Evolutionary conservation across 176 grass and related monocot genomes (phyloP).

Genomic region (Zoysia japonica): DNA sequence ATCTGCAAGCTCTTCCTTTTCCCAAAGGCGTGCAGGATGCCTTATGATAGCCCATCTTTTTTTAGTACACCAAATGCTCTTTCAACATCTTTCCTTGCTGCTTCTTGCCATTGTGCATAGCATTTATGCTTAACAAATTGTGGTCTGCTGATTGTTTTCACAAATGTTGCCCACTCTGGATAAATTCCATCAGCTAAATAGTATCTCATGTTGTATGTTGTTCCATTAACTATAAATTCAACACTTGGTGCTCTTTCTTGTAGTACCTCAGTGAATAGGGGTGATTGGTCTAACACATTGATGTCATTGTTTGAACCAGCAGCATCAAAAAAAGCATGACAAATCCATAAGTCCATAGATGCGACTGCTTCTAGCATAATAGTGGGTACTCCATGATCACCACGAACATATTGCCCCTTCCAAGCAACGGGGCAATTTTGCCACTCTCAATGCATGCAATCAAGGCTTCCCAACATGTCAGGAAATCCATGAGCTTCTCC

Average conservation of each 20-base stretch:
- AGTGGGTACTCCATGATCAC: neutral
- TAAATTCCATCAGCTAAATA: conserved; percentile 7
- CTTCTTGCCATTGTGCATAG: neutral
- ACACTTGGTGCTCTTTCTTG: neutral
- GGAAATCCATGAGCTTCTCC: neutral
- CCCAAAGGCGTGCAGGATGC: neutral
- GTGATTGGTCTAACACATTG: neutral
- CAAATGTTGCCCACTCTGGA: neutral
- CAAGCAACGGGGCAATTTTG: neutral
- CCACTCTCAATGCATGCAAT: neutral
- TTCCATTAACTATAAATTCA: neutral
- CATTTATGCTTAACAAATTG: neutral
- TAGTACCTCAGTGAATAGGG: neutral
- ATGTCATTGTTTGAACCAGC: too few relatives aligned
- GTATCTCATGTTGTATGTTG: neutral
- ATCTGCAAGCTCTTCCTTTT: conserved; percentile 6
- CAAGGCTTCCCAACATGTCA: neutral
- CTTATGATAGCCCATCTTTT: neutral
- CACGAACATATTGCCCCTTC: too few relatives aligned
- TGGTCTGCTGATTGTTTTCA: neutral
- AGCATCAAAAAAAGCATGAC: too few relatives aligned
- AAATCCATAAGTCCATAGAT: neutral
- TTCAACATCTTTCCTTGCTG: neutral
- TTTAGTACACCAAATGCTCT: neutral
- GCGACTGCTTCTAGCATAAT: conserved; percentile 1